Evolutionary conservation across 1,139 yeast genomes (phyloP).

Genomic region (Taphrina pruni): DNA sequence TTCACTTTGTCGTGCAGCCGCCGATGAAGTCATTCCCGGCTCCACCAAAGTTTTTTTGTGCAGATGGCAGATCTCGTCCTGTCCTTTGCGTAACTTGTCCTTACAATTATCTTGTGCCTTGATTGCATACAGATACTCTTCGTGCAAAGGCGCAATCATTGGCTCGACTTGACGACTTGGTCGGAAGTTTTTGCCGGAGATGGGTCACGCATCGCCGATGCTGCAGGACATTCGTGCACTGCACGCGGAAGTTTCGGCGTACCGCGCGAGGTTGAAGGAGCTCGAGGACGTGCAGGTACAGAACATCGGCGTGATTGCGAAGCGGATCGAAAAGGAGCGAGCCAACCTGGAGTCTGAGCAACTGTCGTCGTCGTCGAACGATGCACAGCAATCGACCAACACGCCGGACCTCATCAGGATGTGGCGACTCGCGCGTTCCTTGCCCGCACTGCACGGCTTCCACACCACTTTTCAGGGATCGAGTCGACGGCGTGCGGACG

Average conservation of each 20-base stretch:
- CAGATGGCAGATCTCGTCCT: neutral
- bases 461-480: slow-evolving; percentile 16
- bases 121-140: neutral
- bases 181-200: neutral
- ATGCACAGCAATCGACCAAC: slow-evolving; percentile 9
- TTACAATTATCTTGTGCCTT: neutral
- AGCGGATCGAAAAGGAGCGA: slow-evolving; percentile 20
- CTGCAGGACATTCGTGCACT: slow-evolving; percentile 31
- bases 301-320: slow-evolving; percentile 23
- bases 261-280: slow-evolving; percentile 15
- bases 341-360: neutral
- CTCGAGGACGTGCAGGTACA: slow-evolving; percentile 21
- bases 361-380: neutral
- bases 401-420: slow-evolving; percentile 28
- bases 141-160: no score
- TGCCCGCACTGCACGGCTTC: slow-evolving; percentile 19
- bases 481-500: slow-evolving; percentile 8
- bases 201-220: neutral
- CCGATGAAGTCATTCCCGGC: slow-evolving; percentile 18
- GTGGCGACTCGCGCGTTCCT: slow-evolving; percentile 28
- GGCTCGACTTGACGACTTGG: no score
- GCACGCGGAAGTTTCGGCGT: slow-evolving; percentile 20
- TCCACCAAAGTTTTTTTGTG: neutral
- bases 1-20: neutral
- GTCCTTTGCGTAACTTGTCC: neutral